Conservation (phyloP, 2,329 filamentous ascomycete species). For the Pyrenochaeta sp. region DNA sequence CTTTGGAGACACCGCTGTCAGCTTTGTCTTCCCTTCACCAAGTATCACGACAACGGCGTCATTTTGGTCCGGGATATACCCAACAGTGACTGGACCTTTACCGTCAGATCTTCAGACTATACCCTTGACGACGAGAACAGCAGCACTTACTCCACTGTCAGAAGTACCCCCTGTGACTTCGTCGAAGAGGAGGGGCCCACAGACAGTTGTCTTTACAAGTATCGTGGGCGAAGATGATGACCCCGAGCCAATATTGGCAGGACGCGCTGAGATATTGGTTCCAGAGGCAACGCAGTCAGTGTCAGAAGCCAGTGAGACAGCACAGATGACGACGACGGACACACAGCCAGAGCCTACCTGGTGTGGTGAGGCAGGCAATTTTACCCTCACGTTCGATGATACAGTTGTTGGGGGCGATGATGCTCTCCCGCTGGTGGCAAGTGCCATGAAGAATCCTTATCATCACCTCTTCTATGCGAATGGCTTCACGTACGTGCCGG, state of each 20-base stretch:
- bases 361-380: constrained; percentile 57
- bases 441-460: constrained; percentile 56
- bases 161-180: constrained; percentile 25
- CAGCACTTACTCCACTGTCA: constrained; percentile 29
- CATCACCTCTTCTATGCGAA: constrained; percentile 60
- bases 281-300: neutral
- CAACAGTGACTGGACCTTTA: constrained; percentile 33
- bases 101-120: constrained; percentile 30
- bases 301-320: constrained; percentile 1
- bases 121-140: constrained; percentile 30
- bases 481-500: constrained; percentile 59
- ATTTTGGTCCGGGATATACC: constrained; percentile 44
- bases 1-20: constrained; percentile 29
- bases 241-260: constrained; percentile 1
- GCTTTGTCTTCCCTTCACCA: constrained; percentile 40
- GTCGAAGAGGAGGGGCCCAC: constrained; percentile 17
- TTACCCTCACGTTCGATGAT: constrained; percentile 46
- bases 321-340: constrained; percentile 1
- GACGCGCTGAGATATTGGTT: constrained; percentile 1
- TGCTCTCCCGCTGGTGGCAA: constrained; percentile 47
- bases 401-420: constrained; percentile 27
- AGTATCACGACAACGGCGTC: constrained; percentile 37
- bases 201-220: constrained; percentile 17
- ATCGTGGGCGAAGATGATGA: constrained; percentile 8
- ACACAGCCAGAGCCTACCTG: constrained; percentile 19